Conservation (phyloP, 129 eudicot genomes). For the Solidago caesia region DNA sequence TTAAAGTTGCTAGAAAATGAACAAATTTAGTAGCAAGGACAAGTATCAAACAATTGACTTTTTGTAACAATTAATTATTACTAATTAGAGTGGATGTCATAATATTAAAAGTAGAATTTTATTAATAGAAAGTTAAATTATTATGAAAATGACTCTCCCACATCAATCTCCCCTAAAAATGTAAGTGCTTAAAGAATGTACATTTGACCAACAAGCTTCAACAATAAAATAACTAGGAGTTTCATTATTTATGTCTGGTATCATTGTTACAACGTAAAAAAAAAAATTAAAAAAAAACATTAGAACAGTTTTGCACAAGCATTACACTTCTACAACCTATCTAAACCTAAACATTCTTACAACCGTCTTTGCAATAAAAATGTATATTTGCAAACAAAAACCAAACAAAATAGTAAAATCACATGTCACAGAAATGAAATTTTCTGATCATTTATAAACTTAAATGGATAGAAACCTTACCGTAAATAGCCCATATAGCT, state of each 20-base stretch:
- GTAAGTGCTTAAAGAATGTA: background rate
- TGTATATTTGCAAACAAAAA: background rate
- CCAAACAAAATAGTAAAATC: background rate
- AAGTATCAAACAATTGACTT: background rate
- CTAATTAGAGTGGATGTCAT: constrained; percentile 10
- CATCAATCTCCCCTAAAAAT: constrained; percentile 3
- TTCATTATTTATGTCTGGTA: no score
- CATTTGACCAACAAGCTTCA: background rate
- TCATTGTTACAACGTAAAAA: background rate
- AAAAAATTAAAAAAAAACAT: background rate
- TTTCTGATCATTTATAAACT: constrained; percentile 6
- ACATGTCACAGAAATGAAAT: background rate
- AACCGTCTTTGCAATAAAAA: background rate
- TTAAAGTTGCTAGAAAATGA: no score
- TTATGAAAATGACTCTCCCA: constrained; percentile 9
- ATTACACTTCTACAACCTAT: background rate
- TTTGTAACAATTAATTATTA: background rate
- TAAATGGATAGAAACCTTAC: constrained; percentile 36
- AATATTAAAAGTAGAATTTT: constrained; percentile 1
- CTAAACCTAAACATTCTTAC: background rate
- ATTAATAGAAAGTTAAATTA: background rate
- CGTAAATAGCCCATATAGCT: constrained; percentile 99
- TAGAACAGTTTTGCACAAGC: background rate
- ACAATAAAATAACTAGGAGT: background rate
- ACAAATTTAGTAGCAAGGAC: no score